Evolutionary conservation across 2,329 filamentous ascomycete species (phyloP).

Genomic region (Talaromyces sp.): DNA sequence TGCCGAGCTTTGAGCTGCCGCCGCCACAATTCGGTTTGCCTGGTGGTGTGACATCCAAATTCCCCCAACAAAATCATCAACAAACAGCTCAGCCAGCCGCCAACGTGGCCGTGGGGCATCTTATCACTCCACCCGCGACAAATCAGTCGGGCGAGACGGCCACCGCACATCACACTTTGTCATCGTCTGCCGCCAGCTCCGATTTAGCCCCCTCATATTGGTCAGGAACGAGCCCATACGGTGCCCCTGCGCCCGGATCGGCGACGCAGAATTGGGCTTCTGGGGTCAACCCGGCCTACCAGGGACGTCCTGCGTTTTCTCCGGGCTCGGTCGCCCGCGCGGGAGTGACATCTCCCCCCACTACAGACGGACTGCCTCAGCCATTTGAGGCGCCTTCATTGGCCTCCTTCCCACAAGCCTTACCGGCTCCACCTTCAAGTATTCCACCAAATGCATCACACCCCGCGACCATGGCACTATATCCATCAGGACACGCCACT

Average conservation of each 20-base stretch:
- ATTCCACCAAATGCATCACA: conserved; percentile 32
- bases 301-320: conserved; percentile 59
- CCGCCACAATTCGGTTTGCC: conserved; percentile 55
- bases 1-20: conserved; percentile 71
- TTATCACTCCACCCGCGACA: conserved; percentile 64
- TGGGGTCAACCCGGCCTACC: conserved; percentile 42
- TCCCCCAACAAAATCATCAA: conserved; percentile 40
- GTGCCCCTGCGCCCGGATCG: conserved; percentile 26
- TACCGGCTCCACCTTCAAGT: conserved; percentile 58
- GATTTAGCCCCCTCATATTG: conserved; percentile 60
- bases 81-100: conserved; percentile 45
- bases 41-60: conserved; percentile 54
- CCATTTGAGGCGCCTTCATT: conserved; percentile 67
- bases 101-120: conserved; percentile 60
- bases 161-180: conserved; percentile 26
- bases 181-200: conserved; percentile 53
- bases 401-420: conserved; percentile 63
- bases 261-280: conserved; percentile 51
- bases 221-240: conserved; percentile 62
- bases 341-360: conserved; percentile 59
- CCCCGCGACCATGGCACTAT: conserved; percentile 49
- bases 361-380: conserved; percentile 65
- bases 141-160: conserved; percentile 53
- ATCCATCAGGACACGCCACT: conserved; percentile 26
- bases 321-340: conserved; percentile 57